Conservation (phyloP, 2,329 filamentous ascomycete genomes). For the Beauveria medogensis region DNA sequence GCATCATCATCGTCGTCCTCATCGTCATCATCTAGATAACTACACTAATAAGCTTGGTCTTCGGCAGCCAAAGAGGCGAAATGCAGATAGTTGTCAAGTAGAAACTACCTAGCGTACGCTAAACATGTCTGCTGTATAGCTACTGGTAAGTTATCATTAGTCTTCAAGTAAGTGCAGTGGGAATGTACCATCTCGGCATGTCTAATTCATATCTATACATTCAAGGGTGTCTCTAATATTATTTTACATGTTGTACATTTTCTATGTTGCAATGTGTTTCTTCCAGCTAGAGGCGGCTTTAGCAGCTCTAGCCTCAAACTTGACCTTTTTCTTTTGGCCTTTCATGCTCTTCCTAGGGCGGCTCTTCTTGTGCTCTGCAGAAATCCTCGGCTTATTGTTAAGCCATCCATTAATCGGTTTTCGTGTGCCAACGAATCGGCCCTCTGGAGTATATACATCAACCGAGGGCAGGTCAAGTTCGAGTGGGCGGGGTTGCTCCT, state of each 20-base stretch:
- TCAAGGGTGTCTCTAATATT: not conserved
- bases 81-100: too few species aligned
- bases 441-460: constrained; percentile 78
- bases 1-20: too few species aligned
- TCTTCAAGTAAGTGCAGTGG: too few species aligned
- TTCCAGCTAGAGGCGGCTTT: constrained; percentile 1
- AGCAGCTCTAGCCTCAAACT: constrained; percentile 22
- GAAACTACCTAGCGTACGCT: too few species aligned
- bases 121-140: too few species aligned
- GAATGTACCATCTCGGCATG: too few species aligned
- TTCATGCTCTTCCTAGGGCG: constrained; percentile 66
- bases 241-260: not conserved
- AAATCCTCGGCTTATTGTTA: constrained; percentile 47
- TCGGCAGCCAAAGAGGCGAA: too few species aligned
- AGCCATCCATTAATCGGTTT: constrained; percentile 65
- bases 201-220: not conserved
- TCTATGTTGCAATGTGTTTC: not conserved
- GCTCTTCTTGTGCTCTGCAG: constrained; percentile 38
- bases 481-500: constrained; percentile 11
- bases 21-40: too few species aligned
- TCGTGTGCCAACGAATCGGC: constrained; percentile 64
- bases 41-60: too few species aligned
- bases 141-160: too few species aligned
- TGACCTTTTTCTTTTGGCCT: constrained; percentile 39
- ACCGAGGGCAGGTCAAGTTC: constrained; percentile 31